These are phyloP conservation scores for Penicillium verrucosum DNA, from an alignment of 2,329 filamentous ascomycete genomes.

Conservation along the genomic window DNA sequence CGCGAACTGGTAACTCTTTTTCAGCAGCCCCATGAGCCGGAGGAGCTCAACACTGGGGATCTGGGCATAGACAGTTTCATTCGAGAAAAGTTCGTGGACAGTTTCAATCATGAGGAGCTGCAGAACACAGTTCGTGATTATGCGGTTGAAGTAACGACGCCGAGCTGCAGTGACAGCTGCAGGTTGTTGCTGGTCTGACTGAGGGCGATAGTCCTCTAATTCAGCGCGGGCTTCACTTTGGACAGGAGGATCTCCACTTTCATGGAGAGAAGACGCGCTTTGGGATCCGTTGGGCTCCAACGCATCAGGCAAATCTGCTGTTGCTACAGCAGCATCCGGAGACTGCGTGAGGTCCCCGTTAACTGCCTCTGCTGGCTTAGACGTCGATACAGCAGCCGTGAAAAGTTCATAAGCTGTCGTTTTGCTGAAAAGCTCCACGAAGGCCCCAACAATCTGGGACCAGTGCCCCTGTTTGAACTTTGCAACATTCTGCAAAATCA, in stretches of 20 bases:
- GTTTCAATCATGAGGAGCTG: conserved; percentile 99
- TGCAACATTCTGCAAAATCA: conserved; percentile 92
- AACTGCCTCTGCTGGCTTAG: conserved; percentile 35
- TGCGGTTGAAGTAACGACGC: conserved; percentile 95
- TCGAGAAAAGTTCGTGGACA: conserved; percentile 96
- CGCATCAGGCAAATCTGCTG: conserved; percentile 23
- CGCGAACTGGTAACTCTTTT: conserved; percentile 94
- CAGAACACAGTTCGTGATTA: conserved; percentile 96
- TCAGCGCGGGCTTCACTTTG: conserved; percentile 40
- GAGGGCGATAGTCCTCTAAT: conserved; percentile 84
- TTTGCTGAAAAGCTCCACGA: conserved; percentile 90
- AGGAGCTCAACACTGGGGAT: conserved; percentile 89
- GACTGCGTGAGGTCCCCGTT: conserved; percentile 25
- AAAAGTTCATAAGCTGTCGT: conserved; percentile 96
- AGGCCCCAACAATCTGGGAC: conserved; percentile 90
- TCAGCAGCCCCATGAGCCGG: conserved; percentile 87
- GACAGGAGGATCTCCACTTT: conserved; percentile 33
- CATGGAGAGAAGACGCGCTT: conserved; percentile 30
- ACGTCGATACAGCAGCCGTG: conserved; percentile 64
- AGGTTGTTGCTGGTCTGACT: conserved; percentile 76
- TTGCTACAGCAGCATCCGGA: conserved; percentile 21
- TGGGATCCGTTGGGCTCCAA: conserved; percentile 31
- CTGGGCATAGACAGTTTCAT: conserved; percentile 87
- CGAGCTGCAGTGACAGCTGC: conserved; percentile 90
- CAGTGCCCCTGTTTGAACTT: conserved; percentile 88